These are phyloP conservation scores for Komagataella pastoris DNA, from an alignment of 805 yeast species.

Conservation along the genomic window DNA sequence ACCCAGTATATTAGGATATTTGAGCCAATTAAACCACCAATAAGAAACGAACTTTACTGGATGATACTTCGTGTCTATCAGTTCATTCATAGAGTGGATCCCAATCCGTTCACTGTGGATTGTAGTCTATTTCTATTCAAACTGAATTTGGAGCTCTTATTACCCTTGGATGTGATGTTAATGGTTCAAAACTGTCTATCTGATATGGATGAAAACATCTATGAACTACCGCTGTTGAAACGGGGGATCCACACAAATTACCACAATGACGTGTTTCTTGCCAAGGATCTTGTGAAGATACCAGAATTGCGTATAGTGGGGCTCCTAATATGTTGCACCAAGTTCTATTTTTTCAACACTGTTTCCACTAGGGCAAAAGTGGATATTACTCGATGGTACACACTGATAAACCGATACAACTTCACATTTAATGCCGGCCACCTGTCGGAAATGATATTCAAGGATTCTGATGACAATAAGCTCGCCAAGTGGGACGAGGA, in stretches of 20 bases:
- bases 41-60: slow-evolving; percentile 18
- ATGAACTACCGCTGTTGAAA: background rate
- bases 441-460: slow-evolving; percentile 10
- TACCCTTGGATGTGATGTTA: slow-evolving; percentile 36
- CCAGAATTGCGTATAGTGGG: slow-evolving; percentile 26
- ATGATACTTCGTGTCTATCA: background rate
- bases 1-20: slow-evolving; percentile 20
- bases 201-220: slow-evolving; percentile 5
- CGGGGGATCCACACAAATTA: background rate
- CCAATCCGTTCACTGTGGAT: background rate
- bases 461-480: slow-evolving; percentile 17
- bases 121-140: slow-evolving; percentile 19
- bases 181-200: slow-evolving; percentile 18
- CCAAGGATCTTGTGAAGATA: slow-evolving; percentile 4
- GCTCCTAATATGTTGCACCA: slow-evolving; percentile 18
- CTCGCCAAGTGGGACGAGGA: slow-evolving; percentile 34
- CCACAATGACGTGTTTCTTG: background rate
- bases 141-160: slow-evolving; percentile 24
- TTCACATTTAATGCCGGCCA: slow-evolving; percentile 9
- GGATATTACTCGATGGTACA: background rate
- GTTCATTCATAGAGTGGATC: background rate
- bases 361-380: background rate
- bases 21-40: slow-evolving; percentile 26
- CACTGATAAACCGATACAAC: background rate
- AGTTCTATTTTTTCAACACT: slow-evolving; percentile 15